These are phyloP conservation scores for Serendipita vermifera DNA, from an alignment of 768 basidiomycete species.

Conservation along the genomic window DNA sequence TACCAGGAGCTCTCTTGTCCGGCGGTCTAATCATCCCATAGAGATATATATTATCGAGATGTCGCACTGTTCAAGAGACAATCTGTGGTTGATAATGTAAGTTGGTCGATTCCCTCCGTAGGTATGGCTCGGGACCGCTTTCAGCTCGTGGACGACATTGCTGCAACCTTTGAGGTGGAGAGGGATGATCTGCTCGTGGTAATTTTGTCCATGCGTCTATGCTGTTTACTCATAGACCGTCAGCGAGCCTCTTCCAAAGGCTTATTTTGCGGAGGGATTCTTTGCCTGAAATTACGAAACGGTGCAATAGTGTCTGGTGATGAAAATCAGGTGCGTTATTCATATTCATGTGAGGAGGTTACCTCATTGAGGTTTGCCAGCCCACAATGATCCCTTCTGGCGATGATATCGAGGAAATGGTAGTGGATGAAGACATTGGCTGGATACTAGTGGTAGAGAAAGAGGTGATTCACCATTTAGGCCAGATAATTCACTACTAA, in stretches of 20 bases:
- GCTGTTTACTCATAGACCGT: neutral
- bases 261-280: conserved; percentile 55
- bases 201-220: conserved; percentile 17
- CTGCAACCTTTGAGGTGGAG: conserved; percentile 62
- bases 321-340: conserved; percentile 42
- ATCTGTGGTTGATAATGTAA: conserved; percentile 61
- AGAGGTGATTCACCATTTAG: conserved; percentile 41
- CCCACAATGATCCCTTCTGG: conserved; percentile 62
- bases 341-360: neutral
- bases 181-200: conserved; percentile 75
- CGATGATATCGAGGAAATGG: conserved; percentile 55
- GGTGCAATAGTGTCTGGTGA: conserved; percentile 40
- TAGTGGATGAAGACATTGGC: conserved; percentile 37
- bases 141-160: conserved; percentile 80
- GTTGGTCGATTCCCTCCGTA: conserved; percentile 13
- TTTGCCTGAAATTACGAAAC: conserved; percentile 43
- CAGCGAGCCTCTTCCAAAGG: conserved; percentile 88
- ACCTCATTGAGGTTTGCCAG: conserved; percentile 27
- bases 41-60: conserved; percentile 78
- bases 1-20: conserved; percentile 5
- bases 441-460: conserved; percentile 92
- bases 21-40: too few species aligned
- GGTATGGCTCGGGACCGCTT: conserved; percentile 3
- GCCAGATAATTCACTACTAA: neutral
- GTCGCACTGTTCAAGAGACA: conserved; percentile 67